Percentiles rank a stretch among this genome's conserved stretches.
phyloP scores from a whole-genome alignment of 106 monocot genomes.

The Vanilla planifolia region DNA sequence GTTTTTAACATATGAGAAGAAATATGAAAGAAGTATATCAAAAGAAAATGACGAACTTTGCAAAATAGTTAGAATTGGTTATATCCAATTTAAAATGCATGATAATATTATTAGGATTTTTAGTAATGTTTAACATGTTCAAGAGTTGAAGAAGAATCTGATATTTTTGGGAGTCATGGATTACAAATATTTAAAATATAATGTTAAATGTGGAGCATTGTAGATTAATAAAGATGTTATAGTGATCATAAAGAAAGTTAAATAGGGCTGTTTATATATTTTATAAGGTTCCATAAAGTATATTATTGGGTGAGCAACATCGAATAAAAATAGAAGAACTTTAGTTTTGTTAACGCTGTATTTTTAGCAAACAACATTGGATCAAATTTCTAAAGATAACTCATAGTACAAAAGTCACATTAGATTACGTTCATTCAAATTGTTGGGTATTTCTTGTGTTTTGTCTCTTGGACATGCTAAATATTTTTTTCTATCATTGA shows the following conservation, averaged over 20 bases:
- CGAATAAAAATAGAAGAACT: background rate
- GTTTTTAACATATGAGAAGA: no score
- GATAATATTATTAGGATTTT: background rate
- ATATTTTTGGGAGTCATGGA: background rate
- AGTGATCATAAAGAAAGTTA: background rate
- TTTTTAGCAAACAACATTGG: no score
- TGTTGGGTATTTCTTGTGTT: no score
- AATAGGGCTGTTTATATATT: no score
- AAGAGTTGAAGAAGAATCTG: background rate
- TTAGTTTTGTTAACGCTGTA: no score
- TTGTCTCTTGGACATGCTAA: no score
- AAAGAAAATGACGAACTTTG: background rate
- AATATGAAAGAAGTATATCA: background rate
- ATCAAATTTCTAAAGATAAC: no score
- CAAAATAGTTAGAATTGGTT: background rate
- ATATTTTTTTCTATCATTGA: no score
- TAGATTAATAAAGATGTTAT: background rate
- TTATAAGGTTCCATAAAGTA: background rate
- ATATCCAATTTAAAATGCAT: background rate
- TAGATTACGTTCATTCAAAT: no score
- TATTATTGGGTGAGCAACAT: background rate
- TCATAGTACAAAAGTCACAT: no score
- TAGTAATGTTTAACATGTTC: background rate
- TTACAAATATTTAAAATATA: background rate
- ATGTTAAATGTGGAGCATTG: background rate